Conservation (phyloP, 257 asterid species). For the Solanum ossicruentum region DNA sequence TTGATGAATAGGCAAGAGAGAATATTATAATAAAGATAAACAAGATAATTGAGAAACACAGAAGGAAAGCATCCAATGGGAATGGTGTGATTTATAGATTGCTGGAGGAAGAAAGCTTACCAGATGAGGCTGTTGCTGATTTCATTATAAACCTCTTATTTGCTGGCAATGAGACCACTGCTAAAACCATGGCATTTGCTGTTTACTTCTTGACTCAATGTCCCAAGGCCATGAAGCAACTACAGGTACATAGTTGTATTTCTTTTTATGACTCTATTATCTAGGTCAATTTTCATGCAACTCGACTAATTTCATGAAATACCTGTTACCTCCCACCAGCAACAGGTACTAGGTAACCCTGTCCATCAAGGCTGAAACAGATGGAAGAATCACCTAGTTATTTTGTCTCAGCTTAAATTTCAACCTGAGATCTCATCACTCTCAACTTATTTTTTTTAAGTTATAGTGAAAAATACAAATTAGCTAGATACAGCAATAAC, state of each 20-base stretch:
- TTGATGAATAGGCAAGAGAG: conserved; percentile 53
- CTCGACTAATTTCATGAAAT: no score
- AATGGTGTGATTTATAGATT: conserved; percentile 62
- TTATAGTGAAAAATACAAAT: no score
- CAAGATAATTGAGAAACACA: conserved; percentile 37
- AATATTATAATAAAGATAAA: conserved; percentile 59
- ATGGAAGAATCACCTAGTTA: no score
- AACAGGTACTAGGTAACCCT: no score
- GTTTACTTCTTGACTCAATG: conserved; percentile 71
- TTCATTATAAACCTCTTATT: conserved; percentile 79
- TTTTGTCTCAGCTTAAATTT: no score
- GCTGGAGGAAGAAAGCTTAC: conserved; percentile 67
- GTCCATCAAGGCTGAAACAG: no score
- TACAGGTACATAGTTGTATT: conserved; percentile 35
- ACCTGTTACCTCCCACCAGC: no score
- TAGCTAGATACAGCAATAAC: no score
- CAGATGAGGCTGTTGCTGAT: conserved; percentile 75
- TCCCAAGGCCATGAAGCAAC: conserved; percentile 65
- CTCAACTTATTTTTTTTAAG: no score
- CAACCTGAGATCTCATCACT: no score
- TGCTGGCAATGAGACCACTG: conserved; percentile 92
- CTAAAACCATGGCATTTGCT: conserved; percentile 87
- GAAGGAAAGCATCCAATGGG: conserved; percentile 28
- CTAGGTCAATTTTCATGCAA: no score
- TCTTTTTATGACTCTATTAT: no score